These are phyloP conservation scores for Colletotrichum sp. DNA, from an alignment of 2,329 filamentous ascomycete species.

Conservation along the genomic window DNA sequence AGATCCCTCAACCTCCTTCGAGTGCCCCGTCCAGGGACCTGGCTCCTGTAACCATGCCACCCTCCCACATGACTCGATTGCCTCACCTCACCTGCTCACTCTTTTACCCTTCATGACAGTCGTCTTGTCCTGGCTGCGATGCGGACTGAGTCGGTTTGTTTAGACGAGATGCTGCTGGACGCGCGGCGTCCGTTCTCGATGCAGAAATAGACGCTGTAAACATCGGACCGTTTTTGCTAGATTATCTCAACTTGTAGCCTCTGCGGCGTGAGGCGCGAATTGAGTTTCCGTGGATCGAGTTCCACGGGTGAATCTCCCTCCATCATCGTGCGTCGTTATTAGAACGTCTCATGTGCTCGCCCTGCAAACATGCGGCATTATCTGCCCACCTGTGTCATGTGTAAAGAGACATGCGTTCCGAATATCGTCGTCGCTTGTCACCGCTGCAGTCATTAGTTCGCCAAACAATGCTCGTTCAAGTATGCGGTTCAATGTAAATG, in stretches of 20 bases:
- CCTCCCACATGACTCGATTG: not conserved
- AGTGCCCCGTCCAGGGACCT: not conserved
- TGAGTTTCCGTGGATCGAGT: not conserved
- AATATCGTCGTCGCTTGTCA: not conserved
- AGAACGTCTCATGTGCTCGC: not conserved
- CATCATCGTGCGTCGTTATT: not conserved
- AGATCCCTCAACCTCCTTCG: not conserved
- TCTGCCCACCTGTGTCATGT: not conserved
- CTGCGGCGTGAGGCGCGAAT: not conserved
- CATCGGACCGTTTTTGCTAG: not conserved
- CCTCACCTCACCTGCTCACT: not conserved
- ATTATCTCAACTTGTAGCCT: not conserved
- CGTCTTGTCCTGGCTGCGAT: not conserved
- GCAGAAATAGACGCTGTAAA: not conserved
- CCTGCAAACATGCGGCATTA: not conserved
- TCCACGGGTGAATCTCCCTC: not conserved
- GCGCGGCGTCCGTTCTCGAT: not conserved
- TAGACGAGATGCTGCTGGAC: not conserved
- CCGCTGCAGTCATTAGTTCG: not conserved
- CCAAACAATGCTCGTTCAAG: not conserved
- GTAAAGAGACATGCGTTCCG: not conserved
- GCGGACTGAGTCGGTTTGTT: not conserved
- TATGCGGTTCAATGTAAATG: not conserved
- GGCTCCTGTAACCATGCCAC: not conserved
- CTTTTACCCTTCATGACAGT: not conserved